Evolutionary conservation across 148 eudicot genomes (phyloP).

Genomic region (Talinum fruticosum): DNA sequence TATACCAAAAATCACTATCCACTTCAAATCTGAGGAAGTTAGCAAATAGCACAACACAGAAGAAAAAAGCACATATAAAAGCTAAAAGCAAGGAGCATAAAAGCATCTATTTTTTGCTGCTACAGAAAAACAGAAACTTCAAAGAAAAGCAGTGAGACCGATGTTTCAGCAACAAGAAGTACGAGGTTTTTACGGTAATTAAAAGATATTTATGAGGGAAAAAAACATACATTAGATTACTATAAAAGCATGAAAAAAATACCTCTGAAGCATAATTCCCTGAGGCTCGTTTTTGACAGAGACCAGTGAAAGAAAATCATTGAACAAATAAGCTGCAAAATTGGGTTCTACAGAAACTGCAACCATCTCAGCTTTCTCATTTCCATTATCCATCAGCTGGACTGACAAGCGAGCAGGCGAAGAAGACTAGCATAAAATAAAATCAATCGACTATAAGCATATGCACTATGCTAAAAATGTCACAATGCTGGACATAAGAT

Average conservation of each 20-base stretch:
- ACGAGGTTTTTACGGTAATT: background rate
- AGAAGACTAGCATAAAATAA: slow-evolving; percentile 49
- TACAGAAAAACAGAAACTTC: too few species aligned
- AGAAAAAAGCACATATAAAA: background rate
- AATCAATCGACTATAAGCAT: slow-evolving; percentile 8
- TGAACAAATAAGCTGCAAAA: slow-evolving; percentile 66
- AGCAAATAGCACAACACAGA: background rate
- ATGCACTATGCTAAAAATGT: background rate
- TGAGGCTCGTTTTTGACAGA: slow-evolving; percentile 53
- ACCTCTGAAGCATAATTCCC: slow-evolving; percentile 71
- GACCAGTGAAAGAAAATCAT: slow-evolving; percentile 59
- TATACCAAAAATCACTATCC: background rate
- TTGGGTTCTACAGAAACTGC: slow-evolving; percentile 86
- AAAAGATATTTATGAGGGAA: background rate
- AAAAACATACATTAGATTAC: background rate
- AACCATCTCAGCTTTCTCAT: slow-evolving; percentile 82
- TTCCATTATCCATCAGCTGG: slow-evolving; percentile 85
- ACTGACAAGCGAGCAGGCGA: slow-evolving; percentile 51
- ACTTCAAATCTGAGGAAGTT: background rate
- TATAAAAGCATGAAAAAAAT: slow-evolving; percentile 14
- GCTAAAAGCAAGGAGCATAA: background rate
- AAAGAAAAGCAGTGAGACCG: too few species aligned
- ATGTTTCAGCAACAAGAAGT: too few species aligned
- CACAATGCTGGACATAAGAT: background rate
- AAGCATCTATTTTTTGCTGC: too few species aligned